Base-by-base conservation (phyloP, 352 stramenopile species). In the Pythium brassicae region DNA sequence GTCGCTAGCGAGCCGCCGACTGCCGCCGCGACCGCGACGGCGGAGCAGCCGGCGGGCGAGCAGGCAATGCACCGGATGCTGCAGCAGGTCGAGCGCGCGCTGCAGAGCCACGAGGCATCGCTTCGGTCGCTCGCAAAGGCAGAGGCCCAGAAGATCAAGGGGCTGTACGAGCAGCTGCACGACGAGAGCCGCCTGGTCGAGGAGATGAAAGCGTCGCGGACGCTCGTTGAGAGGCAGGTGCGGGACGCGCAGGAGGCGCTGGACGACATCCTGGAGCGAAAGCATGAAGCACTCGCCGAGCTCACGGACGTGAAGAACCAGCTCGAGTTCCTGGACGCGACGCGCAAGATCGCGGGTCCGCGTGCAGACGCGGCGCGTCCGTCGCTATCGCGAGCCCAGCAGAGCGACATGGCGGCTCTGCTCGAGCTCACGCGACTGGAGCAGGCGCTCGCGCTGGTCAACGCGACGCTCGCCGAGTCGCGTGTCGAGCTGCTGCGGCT, bases 81-180 rank as follows among this genome's bases (percentile, higher is more conserved):
- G 10, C 62, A 71, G 19, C 63, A 75, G 17, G 58, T 87, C 14
- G 71, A 86, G 43, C 50, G 64, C 26, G 71, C 66, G 12, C 54
- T 89, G 40, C 57, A 80, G 15, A 59, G 70, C 4, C 75, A 88
- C 50, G 66, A 87, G 55, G 74, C 69, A 1, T 70, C 62, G 4
- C 45, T 91, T n/a, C 80, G 71, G 0, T 57, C 45, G 6, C 52
- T 91, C 9, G 76, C 74, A 0, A 57, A 75, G 39, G 57, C 78
- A 23, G 80, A 87, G 55, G 45, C 62, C 0, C 50, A 62, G 4
- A 86, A 77, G 37, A 65, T 89, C 3, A 59, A 84, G 50, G 55
- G 65, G 39, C 51, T 91, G 8, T 89, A 87, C 34, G 69, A 85
- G 39, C 61, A 80, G 20, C 54, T 89, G 19, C 69, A 81, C 42